A percentile compares a stretch with the other conserved stretches of the same genome.
These are phyloP conservation scores for Colletotrichum cuscutae DNA, from an alignment of 2,329 filamentous ascomycete species.

Conservation along the genomic window DNA sequence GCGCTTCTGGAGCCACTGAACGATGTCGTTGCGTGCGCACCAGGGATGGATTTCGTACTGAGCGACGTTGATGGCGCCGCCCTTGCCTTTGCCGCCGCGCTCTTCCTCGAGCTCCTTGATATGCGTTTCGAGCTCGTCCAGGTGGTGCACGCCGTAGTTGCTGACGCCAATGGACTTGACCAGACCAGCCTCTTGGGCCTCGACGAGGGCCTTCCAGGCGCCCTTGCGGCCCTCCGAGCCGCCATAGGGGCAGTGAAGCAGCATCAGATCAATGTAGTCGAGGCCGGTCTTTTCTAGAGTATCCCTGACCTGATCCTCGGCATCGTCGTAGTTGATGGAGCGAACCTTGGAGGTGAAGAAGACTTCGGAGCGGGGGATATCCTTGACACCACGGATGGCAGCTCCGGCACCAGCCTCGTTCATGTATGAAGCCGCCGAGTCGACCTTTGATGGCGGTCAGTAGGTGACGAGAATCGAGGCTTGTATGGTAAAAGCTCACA, in stretches of 20 bases:
- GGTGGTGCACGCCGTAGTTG: conserved; percentile 73
- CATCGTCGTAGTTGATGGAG: conserved; percentile 66
- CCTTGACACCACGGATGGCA: conserved; percentile 52
- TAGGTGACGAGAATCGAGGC: neutral
- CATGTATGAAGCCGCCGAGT: conserved; percentile 62
- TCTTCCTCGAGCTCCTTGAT: conserved; percentile 70
- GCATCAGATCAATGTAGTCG: conserved; percentile 74
- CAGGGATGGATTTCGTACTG: conserved; percentile 94
- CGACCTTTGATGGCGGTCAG: conserved; percentile 51
- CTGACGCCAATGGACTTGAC: conserved; percentile 71
- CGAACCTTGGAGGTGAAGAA: conserved; percentile 67
- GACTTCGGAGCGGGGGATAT: conserved; percentile 57
- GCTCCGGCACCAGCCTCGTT: conserved; percentile 62
- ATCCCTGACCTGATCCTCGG: conserved; percentile 71
- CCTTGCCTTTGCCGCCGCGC: conserved; percentile 70
- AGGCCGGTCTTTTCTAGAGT: conserved; percentile 72
- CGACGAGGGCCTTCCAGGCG: conserved; percentile 72
- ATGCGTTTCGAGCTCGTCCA: conserved; percentile 68
- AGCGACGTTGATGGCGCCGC: conserved; percentile 81
- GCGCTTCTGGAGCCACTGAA: conserved; percentile 76
- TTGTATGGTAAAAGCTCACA: conserved; percentile 43
- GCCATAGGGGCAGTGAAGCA: conserved; percentile 71
- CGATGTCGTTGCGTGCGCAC: conserved; percentile 83
- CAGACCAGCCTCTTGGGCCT: conserved; percentile 70
- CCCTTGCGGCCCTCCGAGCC: conserved; percentile 65